phyloP scores from a whole-genome alignment of 208 protist genomes.

The Eutreptiella sp. region DNA sequence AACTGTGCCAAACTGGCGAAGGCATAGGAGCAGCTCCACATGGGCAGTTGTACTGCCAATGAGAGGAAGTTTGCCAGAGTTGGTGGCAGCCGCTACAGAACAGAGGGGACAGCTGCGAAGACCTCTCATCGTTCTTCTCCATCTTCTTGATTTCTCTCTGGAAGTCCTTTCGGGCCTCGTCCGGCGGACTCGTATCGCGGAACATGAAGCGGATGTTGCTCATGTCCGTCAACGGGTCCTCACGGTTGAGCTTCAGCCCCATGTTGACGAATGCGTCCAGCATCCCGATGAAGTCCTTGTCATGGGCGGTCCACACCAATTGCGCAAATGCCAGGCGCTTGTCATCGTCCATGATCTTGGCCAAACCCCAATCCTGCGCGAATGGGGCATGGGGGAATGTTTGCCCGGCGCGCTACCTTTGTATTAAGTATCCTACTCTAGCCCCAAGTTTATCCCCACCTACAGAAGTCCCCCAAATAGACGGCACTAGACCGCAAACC shows the following conservation, averaged over 20 bases:
- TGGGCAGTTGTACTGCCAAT: too few relatives aligned
- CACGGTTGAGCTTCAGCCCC: conserved; percentile 13
- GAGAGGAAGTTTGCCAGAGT: too few relatives aligned
- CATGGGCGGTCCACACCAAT: neutral
- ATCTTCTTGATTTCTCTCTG: neutral
- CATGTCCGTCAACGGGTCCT: conserved; percentile 24
- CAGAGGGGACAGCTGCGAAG: too few relatives aligned
- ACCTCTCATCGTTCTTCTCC: conserved; percentile 2
- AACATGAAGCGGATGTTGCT: conserved; percentile 21
- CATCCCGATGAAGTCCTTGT: conserved; percentile 10
- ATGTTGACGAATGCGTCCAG: conserved; percentile 16
- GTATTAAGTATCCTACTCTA: too few relatives aligned
- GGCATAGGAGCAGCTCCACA: too few relatives aligned
- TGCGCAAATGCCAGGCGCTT: conserved; percentile 7
- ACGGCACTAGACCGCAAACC: too few relatives aligned
- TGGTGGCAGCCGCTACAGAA: too few relatives aligned
- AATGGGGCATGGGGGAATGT: conserved; percentile 1
- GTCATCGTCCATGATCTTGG: neutral
- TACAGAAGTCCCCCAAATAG: too few relatives aligned
- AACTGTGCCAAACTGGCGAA: too few relatives aligned
- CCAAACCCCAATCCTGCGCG: conserved; percentile 13
- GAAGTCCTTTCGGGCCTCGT: neutral
- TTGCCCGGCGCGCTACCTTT: too few relatives aligned
- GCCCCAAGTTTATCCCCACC: too few relatives aligned
- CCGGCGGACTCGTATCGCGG: conserved; percentile 6